These are phyloP conservation scores for Botrytis byssoidea DNA, from an alignment of 2,329 filamentous ascomycete genomes.

Conservation along the genomic window DNA sequence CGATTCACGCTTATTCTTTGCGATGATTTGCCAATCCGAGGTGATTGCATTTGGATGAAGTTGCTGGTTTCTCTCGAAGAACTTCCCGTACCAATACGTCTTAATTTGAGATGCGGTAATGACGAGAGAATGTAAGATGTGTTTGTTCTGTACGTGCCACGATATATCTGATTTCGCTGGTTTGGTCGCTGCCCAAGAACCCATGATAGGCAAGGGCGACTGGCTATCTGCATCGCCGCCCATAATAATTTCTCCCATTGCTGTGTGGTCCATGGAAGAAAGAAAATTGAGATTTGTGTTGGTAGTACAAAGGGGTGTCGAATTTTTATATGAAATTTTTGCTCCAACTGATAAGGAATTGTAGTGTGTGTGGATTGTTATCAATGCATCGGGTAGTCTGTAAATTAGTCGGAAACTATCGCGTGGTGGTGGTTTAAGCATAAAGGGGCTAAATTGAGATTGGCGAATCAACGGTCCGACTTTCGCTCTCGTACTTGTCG, in stretches of 20 bases:
- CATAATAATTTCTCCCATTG: not conserved
- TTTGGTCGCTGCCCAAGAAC: not conserved
- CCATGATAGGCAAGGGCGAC: slow-evolving; percentile 2
- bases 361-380: not conserved
- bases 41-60: not conserved
- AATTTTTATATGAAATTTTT: not conserved
- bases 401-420: slow-evolving; percentile 10
- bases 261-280: not conserved
- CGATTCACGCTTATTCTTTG: slow-evolving; percentile 52
- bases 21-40: slow-evolving; percentile 49
- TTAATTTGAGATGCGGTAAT: not conserved
- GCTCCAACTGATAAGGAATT: slow-evolving; percentile 4
- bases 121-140: slow-evolving; percentile 9
- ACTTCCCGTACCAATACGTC: not conserved
- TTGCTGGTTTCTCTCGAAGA: not conserved
- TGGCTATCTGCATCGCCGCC: not conserved
- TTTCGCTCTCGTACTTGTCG: slow-evolving; percentile 69
- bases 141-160: not conserved
- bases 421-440: not conserved
- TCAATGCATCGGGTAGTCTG: slow-evolving; percentile 4
- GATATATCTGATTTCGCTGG: not conserved
- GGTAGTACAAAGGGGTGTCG: not conserved
- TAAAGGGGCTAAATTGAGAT: slow-evolving; percentile 1
- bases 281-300: not conserved
- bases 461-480: not conserved